Evolutionary conservation across 441 rosid genomes (phyloP).

Genomic region (Metrosideros polymorpha): DNA sequence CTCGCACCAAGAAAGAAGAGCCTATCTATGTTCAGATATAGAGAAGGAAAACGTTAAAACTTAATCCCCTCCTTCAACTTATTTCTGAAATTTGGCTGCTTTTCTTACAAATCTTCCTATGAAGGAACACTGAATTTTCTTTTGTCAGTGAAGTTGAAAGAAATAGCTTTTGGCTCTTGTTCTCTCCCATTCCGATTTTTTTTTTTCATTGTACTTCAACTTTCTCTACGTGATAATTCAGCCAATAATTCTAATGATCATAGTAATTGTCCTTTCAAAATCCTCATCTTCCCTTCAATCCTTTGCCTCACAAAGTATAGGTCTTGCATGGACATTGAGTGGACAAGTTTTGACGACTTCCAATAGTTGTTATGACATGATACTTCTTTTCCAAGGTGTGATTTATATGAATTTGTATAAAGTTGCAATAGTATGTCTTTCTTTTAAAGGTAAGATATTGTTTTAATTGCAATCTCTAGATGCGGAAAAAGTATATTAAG

Average conservation of each 20-base stretch:
- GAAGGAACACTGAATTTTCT: neutral
- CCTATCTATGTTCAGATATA: neutral
- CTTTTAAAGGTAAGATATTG: neutral
- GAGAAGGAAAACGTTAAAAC: neutral
- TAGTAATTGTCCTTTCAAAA: neutral
- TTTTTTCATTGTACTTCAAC: neutral
- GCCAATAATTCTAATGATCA: neutral
- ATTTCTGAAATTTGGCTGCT: neutral
- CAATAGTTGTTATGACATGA: neutral
- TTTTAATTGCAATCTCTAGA: neutral
- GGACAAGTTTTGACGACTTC: neutral
- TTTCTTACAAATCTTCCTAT: neutral
- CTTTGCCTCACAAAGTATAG: neutral
- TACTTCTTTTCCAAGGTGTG: neutral
- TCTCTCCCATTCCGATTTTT: neutral
- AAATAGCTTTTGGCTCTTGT: neutral
- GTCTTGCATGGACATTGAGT: neutral
- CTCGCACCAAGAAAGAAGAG: neutral
- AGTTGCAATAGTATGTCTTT: neutral
- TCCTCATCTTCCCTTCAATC: neutral
- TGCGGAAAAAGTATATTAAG: neutral
- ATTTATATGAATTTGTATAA: neutral
- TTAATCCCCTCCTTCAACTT: neutral
- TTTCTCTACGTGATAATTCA: neutral
- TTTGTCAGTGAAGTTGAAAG: neutral